A percentile compares a stretch with the other conserved stretches of the same genome.
Evolutionary conservation across 2,329 filamentous ascomycete genomes (phyloP).

Genomic region (Cercospora sesami): DNA sequence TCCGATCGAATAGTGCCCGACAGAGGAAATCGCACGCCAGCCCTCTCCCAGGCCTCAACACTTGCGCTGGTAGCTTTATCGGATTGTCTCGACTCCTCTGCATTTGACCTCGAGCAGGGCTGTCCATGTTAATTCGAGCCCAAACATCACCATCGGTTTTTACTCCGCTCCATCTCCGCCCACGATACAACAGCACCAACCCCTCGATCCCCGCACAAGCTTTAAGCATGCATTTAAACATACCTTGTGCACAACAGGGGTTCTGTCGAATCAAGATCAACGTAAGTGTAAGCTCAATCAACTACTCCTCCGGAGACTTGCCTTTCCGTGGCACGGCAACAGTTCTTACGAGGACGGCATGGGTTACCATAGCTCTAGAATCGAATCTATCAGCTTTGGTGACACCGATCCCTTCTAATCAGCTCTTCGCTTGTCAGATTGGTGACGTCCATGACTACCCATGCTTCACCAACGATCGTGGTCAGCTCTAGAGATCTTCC

Average conservation of each 20-base stretch:
- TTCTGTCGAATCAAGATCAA: neutral
- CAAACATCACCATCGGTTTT: neutral
- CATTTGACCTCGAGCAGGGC: neutral
- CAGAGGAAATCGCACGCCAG: neutral
- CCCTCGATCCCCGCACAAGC: neutral
- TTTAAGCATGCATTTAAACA: conserved; percentile 17
- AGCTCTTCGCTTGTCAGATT: neutral
- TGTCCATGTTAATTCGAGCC: neutral
- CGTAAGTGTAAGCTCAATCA: conserved; percentile 1
- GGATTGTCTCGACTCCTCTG: neutral
- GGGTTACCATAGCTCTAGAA: neutral
- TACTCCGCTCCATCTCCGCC: neutral
- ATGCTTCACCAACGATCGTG: conserved; percentile 2
- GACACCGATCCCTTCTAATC: neutral
- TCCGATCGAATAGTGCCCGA: neutral
- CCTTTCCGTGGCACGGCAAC: neutral
- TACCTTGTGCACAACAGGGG: neutral
- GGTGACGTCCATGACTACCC: conserved; percentile 5
- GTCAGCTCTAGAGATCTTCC: conserved; percentile 8
- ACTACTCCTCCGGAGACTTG: neutral
- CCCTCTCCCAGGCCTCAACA: neutral
- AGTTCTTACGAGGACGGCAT: neutral
- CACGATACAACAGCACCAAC: neutral
- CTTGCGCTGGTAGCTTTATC: neutral
- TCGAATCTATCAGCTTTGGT: neutral